Evolutionary conservation across 1,284 basidiomycete species (phyloP).

Genomic region (Sanghuangporus weigelae): DNA sequence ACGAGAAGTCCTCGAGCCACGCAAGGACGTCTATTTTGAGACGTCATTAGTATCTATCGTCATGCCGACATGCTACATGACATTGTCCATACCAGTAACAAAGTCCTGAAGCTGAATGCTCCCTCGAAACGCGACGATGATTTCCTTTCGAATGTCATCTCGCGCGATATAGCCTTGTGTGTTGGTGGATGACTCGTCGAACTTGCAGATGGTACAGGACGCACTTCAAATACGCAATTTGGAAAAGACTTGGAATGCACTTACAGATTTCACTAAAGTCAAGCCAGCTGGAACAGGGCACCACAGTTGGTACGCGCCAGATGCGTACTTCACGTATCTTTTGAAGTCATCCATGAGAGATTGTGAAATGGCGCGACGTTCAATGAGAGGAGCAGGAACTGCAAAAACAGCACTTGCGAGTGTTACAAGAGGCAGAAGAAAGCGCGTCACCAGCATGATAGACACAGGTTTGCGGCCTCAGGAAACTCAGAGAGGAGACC

Average conservation of each 20-base stretch:
- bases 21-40: slow-evolving; percentile 30
- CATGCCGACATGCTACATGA: neutral
- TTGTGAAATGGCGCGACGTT: slow-evolving; percentile 14
- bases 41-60: neutral
- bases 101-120: slow-evolving; percentile 17
- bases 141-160: slow-evolving; percentile 16
- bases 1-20: slow-evolving; percentile 29
- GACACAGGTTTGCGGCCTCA: neutral
- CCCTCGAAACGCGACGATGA: slow-evolving; percentile 19
- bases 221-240: neutral
- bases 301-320: slow-evolving; percentile 16
- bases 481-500: neutral
- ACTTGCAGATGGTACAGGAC: neutral
- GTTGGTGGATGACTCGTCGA: slow-evolving; percentile 13
- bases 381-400: neutral
- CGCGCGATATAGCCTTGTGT: slow-evolving; percentile 19
- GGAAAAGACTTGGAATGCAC: neutral
- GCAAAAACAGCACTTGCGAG: slow-evolving; percentile 1
- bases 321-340: slow-evolving; percentile 19
- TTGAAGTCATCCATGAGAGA: slow-evolving; percentile 15
- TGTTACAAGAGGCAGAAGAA: neutral
- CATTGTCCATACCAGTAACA: slow-evolving; percentile 8
- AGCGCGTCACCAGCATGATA: neutral
- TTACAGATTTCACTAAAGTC: slow-evolving; percentile 15
- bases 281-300: slow-evolving; percentile 17